These are phyloP conservation scores for Plectosphaerella sp. DNA, from an alignment of 2,329 filamentous ascomycete genomes.

Conservation along the genomic window DNA sequence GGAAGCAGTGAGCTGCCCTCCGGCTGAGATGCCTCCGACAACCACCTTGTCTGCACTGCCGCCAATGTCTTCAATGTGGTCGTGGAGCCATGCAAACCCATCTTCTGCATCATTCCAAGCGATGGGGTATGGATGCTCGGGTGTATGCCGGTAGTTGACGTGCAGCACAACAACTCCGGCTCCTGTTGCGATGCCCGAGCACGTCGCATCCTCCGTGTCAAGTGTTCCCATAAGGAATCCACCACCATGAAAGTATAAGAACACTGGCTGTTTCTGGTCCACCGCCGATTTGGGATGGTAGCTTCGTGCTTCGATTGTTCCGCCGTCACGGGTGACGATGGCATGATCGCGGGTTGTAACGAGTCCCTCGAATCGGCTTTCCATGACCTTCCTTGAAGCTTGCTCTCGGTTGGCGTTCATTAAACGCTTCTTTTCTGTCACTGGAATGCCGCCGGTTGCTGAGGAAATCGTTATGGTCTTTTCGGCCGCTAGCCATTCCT, in stretches of 20 bases:
- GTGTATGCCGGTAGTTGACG: slow-evolving; percentile 55
- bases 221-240: slow-evolving; percentile 53
- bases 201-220: slow-evolving; percentile 45
- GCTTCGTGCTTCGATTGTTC: slow-evolving; percentile 35
- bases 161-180: slow-evolving; percentile 41
- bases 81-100: slow-evolving; percentile 48
- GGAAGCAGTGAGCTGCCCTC: slow-evolving; percentile 34
- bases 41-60: slow-evolving; percentile 33
- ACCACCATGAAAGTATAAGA: slow-evolving; percentile 49
- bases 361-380: slow-evolving; percentile 9
- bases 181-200: slow-evolving; percentile 19
- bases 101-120: slow-evolving; percentile 50
- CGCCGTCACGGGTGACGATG: slow-evolving; percentile 39
- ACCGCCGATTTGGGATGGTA: slow-evolving; percentile 33
- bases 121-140: slow-evolving; percentile 45
- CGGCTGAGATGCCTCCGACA: slow-evolving; percentile 44
- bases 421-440: slow-evolving; percentile 17
- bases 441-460: slow-evolving; percentile 8
- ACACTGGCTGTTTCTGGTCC: slow-evolving; percentile 37
- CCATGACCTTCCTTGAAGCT: slow-evolving; percentile 21
- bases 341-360: slow-evolving; percentile 27
- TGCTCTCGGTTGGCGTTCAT: slow-evolving; percentile 29
- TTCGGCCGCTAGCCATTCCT: slow-evolving; percentile 38
- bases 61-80: slow-evolving; percentile 31
- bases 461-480: slow-evolving; percentile 9